Evolutionary conservation across 208 protist species (phyloP).

Genomic region (Trypanosoma cruzi): DNA sequence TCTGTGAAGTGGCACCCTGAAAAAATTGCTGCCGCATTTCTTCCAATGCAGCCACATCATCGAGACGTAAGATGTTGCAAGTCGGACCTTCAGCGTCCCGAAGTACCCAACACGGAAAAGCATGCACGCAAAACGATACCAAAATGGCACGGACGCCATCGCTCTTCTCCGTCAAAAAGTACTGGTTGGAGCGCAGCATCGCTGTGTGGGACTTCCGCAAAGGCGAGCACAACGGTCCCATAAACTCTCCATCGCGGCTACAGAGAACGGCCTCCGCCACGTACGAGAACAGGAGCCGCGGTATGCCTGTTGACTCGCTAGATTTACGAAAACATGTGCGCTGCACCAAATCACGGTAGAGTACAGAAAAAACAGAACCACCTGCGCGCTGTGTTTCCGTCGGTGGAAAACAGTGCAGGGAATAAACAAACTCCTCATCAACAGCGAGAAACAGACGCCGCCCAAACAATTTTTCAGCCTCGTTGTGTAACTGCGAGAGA

Average conservation of each 20-base stretch:
- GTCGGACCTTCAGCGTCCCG: not conserved
- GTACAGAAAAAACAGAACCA: not conserved
- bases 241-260: slow-evolving; percentile 43
- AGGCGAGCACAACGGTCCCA: slow-evolving; percentile 75
- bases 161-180: slow-evolving; percentile 82
- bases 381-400: not conserved
- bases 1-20: not conserved
- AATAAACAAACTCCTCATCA: slow-evolving; percentile 33
- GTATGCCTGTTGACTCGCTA: slow-evolving; percentile 3
- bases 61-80: not conserved
- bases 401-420: slow-evolving; percentile 7
- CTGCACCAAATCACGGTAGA: slow-evolving; percentile 4
- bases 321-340: not conserved
- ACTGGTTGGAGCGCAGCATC: slow-evolving; percentile 28
- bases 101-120: slow-evolving; percentile 51
- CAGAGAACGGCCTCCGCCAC: slow-evolving; percentile 23
- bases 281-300: slow-evolving; percentile 17
- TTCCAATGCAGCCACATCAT: slow-evolving; percentile 27
- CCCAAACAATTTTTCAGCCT: slow-evolving; percentile 8
- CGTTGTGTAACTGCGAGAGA: slow-evolving; percentile 15
- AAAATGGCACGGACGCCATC: slow-evolving; percentile 74
- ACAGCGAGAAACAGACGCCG: slow-evolving; percentile 14
- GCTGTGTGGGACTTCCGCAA: slow-evolving; percentile 52
- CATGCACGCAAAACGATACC: slow-evolving; percentile 28
- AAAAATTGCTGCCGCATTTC: slow-evolving; percentile 7